Conservation (phyloP, 208 protist genomes). For the Leishmania turanica region DNA sequence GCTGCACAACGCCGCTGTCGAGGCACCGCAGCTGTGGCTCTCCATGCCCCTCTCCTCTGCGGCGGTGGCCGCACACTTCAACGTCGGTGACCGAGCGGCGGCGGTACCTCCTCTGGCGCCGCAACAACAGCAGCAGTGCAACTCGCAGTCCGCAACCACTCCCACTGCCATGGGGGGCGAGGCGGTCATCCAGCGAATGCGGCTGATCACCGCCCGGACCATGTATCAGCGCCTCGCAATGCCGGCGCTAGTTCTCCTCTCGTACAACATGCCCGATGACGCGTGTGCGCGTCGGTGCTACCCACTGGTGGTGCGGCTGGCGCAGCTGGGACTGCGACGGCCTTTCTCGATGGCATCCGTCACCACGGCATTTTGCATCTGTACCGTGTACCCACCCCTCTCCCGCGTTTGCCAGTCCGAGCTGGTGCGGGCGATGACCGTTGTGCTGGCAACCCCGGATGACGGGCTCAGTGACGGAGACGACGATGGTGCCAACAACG, state of each 20-base stretch:
- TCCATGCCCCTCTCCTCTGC: constrained; percentile 19
- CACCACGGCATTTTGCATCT: constrained; percentile 47
- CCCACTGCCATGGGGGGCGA: not conserved
- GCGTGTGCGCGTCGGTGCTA: constrained; percentile 32
- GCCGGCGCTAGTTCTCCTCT: constrained; percentile 58
- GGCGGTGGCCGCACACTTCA: not conserved
- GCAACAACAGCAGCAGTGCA: not conserved
- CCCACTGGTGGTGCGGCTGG: constrained; percentile 40
- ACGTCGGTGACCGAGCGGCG: not conserved
- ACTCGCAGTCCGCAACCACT: not conserved
- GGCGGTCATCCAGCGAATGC: constrained; percentile 12
- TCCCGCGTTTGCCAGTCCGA: constrained; percentile 37
- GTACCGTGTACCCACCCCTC: constrained; percentile 51
- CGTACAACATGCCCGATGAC: constrained; percentile 56
- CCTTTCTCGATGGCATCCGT: constrained; percentile 57
- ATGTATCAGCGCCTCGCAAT: constrained; percentile 52
- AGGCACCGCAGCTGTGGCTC: constrained; percentile 25
- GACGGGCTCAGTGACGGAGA: constrained; percentile 1
- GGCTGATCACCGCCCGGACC: constrained; percentile 23
- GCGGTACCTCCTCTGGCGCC: not conserved
- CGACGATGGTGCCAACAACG: not conserved
- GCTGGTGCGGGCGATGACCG: constrained; percentile 48
- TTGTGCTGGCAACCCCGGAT: constrained; percentile 44
- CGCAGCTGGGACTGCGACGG: constrained; percentile 43
- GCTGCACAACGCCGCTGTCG: constrained; percentile 23